phyloP scores from a whole-genome alignment of 2,329 filamentous ascomycete species.

The Fusarium clavum region DNA sequence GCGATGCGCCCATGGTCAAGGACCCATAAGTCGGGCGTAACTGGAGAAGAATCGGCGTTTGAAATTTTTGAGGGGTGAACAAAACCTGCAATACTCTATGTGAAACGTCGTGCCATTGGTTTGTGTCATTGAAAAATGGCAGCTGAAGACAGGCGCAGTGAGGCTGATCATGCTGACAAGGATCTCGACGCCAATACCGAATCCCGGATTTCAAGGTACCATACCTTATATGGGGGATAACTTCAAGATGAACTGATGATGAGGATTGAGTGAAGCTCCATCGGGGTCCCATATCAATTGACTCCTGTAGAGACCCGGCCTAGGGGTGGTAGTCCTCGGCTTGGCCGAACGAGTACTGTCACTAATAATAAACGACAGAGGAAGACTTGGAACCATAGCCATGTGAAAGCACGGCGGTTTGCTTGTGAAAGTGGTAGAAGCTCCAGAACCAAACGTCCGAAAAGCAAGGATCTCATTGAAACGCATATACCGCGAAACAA shows the following conservation, averaged over 20 bases:
- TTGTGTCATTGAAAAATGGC: conserved; percentile 1
- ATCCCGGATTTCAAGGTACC: conserved; percentile 5
- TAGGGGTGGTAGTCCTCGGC: conserved; percentile 23
- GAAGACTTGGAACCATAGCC: background rate
- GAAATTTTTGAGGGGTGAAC: conserved; percentile 10
- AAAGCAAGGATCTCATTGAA: background rate
- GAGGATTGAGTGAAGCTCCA: conserved; percentile 5
- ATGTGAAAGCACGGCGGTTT: conserved; percentile 4
- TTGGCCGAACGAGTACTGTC: conserved; percentile 16
- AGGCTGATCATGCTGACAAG: conserved; percentile 20
- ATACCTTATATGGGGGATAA: background rate
- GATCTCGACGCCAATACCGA: conserved; percentile 23
- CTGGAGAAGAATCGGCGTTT: conserved; percentile 41
- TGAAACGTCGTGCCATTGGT: conserved; percentile 10
- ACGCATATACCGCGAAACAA: background rate
- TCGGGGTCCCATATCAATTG: background rate
- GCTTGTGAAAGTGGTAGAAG: conserved; percentile 6
- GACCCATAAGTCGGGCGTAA: conserved; percentile 30
- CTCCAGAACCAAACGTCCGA: background rate
- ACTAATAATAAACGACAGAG: background rate
- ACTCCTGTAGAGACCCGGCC: conserved; percentile 17
- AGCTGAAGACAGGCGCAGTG: conserved; percentile 20
- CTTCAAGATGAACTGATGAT: conserved; percentile 15
- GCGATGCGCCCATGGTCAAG: background rate
- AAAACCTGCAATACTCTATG: background rate